Evolutionary conservation across 306 rosid genomes (phyloP).

Genomic region (Quercus alba): DNA sequence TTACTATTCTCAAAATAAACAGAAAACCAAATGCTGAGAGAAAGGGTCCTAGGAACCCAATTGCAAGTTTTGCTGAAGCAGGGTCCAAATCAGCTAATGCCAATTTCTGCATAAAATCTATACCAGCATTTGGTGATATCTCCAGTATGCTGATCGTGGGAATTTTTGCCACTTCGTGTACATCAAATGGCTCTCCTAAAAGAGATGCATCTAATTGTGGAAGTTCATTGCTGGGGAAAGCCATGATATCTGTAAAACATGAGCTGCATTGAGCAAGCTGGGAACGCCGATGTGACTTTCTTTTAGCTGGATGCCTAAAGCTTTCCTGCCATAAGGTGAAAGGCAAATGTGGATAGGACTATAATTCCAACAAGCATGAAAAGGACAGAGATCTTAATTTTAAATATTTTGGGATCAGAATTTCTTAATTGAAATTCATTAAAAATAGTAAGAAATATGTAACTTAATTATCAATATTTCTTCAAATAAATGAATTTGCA

Average conservation of each 20-base stretch:
- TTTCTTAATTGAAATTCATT: neutral
- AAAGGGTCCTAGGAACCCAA: slow-evolving; percentile 74
- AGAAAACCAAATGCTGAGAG: slow-evolving; percentile 68
- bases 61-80: slow-evolving; percentile 68
- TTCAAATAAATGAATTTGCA: no score
- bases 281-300: slow-evolving; percentile 18
- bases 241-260: slow-evolving; percentile 19
- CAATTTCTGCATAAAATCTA: slow-evolving; percentile 32
- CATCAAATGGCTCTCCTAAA: slow-evolving; percentile 19
- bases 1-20: slow-evolving; percentile 73
- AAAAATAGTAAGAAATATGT: neutral
- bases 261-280: slow-evolving; percentile 34
- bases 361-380: neutral
- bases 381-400: neutral
- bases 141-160: slow-evolving; percentile 23
- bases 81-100: slow-evolving; percentile 76
- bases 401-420: neutral
- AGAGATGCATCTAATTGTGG: slow-evolving; percentile 19
- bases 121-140: slow-evolving; percentile 21
- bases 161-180: slow-evolving; percentile 17
- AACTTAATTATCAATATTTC: no score
- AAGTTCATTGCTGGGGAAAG: slow-evolving; percentile 21
- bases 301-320: slow-evolving; percentile 25
- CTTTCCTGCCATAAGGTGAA: slow-evolving; percentile 46
- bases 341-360: neutral